Evolutionary conservation across 2,329 filamentous ascomycete genomes (phyloP), one percentile per base, ranked within the genome.

Genomic region (Diplodia corticola): DNA sequence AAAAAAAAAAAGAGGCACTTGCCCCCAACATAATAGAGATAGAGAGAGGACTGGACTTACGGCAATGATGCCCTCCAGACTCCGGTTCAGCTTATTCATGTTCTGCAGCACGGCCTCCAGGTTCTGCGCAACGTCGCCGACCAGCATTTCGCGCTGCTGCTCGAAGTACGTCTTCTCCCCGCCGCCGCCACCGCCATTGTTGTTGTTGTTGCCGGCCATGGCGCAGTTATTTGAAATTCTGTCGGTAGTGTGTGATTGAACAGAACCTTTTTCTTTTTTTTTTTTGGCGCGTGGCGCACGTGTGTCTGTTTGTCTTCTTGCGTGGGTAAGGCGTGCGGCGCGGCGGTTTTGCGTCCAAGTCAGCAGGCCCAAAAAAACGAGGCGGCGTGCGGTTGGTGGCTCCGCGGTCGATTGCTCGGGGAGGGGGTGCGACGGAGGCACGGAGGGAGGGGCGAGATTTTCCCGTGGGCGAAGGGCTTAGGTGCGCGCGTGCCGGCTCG

Each of bases 21-120:
- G 12, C 1, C 13, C 37, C 17, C 37, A 10, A 49, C 6, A 49
- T 5, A 15, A 40, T 5, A 40, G 28, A 22, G 17, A 22, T 17
- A 6, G n/a, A 37, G 9, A 24, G 46, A 22, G 17, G 51, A 28
- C 17, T 9, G 17, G 1, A 79, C 87, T 55, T 81, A 94, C 94
- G 54, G 92, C 89, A 67, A 96, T 93, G 22, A 98, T 90, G 65
- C 93, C 91, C 79, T 99, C 94, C 20, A 99, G 82, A 46, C 90
- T 94, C 37, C 94, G 89, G 77, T 98, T 99, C 67, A 99, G 81
- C 73, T 93, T 93, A 80, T 98, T 99, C 78, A 98, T 92, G 74
- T 97, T 97, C 73, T 93, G 91, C 10, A 99, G 89, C 67, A 97
- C 93, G 73, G 95, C 89, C 74, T 98, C 95, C 76, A 99, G 83